Conservation (phyloP, 2,329 filamentous ascomycete genomes). For the Aspergillus sp. region DNA sequence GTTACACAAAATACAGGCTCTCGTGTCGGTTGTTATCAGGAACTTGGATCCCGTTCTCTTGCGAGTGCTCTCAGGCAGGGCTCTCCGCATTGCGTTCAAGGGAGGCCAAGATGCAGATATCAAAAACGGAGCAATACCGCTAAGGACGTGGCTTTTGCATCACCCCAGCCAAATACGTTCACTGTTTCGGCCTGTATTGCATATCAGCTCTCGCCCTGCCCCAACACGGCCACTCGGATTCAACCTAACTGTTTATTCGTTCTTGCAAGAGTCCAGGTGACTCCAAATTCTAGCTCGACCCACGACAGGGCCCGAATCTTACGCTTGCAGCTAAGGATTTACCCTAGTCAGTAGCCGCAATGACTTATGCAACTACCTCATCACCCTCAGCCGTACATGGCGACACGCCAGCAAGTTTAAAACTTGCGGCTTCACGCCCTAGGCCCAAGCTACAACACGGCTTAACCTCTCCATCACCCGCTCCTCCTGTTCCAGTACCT, state of each 20-base stretch:
- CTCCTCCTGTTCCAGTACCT: constrained; percentile 27
- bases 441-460: constrained; percentile 37
- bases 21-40: constrained; percentile 25
- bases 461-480: constrained; percentile 24
- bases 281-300: constrained; percentile 35
- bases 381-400: constrained; percentile 38
- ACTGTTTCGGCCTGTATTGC: constrained; percentile 32
- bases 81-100: constrained; percentile 40
- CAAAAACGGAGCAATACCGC: constrained; percentile 39
- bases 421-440: constrained; percentile 33
- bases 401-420: constrained; percentile 38
- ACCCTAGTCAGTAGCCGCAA: constrained; percentile 32
- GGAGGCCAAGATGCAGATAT: constrained; percentile 46
- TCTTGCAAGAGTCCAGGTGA: constrained; percentile 41
- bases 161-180: constrained; percentile 30
- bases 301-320: constrained; percentile 26
- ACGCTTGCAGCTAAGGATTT: constrained; percentile 33
- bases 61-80: constrained; percentile 43
- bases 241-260: constrained; percentile 32
- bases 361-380: constrained; percentile 40
- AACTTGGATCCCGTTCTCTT: constrained; percentile 23
- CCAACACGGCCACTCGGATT: constrained; percentile 30
- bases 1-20: constrained; percentile 23
- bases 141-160: constrained; percentile 41
- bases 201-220: constrained; percentile 28